Evolutionary conservation across 306 rosid species (phyloP).

Genomic region (Vigna unguiculata): DNA sequence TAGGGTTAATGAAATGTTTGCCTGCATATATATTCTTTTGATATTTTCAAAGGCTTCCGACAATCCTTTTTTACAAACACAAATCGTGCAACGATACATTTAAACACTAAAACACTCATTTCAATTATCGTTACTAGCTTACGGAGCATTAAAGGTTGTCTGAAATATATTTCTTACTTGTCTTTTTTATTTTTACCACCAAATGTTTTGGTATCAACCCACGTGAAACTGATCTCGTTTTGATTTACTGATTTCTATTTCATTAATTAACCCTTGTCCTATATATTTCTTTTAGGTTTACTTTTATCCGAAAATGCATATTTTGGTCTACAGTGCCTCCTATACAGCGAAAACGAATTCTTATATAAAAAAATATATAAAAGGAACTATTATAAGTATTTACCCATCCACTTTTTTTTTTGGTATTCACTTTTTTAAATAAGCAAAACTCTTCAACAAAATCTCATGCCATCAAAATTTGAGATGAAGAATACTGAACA

Average conservation of each 20-base stretch:
- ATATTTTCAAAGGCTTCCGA: neutral
- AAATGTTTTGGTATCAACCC: neutral
- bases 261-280: conserved; percentile 24
- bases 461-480: neutral
- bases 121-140: neutral
- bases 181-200: neutral
- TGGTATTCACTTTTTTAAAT: neutral
- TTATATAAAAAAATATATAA: neutral
- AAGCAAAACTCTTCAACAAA: neutral
- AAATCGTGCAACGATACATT: neutral
- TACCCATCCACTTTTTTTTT: neutral
- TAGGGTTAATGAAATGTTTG: too few species aligned
- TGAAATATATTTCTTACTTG: neutral
- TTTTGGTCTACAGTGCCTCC: conserved; percentile 5
- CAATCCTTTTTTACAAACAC: conserved; percentile 3
- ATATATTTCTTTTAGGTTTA: conserved; percentile 9
- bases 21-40: neutral
- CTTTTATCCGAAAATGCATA: neutral
- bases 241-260: conserved; percentile 6
- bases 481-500: neutral
- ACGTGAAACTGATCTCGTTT: conserved; percentile 29
- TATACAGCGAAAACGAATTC: neutral
- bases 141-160: neutral
- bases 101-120: neutral
- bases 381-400: neutral